Base-by-base conservation (phyloP, 371 early-diverging fungal species). In the Syncephalastrum racemosum region DNA sequence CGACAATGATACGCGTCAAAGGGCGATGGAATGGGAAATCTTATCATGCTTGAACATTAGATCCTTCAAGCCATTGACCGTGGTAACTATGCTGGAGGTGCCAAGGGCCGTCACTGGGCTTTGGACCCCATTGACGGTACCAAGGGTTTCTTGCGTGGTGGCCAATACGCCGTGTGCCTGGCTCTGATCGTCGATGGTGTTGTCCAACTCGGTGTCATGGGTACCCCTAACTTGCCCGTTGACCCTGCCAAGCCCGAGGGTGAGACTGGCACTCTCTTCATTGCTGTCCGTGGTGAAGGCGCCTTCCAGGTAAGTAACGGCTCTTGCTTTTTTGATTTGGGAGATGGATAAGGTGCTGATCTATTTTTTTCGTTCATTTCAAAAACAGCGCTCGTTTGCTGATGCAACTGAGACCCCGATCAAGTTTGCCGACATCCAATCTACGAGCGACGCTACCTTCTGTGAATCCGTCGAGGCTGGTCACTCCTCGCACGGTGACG, bases 391-490 rank as follows among this genome's bases (percentile, higher is more conserved):
- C 7, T 70, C 78, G 36, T 88, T 92, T 24, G 64, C 81, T 14
- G 67, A 82, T 24, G 58, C 56, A 3, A 71, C 49, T 19, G 92
- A 92, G 60, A 71, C 67, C 0, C 83, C 71, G 12, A 89, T 95
- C 41, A 70, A 81, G 22, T 89, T 90, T 54, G 75, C 81, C 12
- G 58, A 65, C 22, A 79, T 89, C 25, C 59, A 66, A 49, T 64
- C 68, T 44, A 66, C 88, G 5, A 57, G 77, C 24, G 79, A 90
- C 16, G 88, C 94, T 1, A 75, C 75, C 36, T 93, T 97, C 62
- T 95, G 96, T 75, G 97, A 97, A 73, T 94, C 95, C n/a, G 93
- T 94, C 46, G 97, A 96, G 74, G 77, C 94, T n/a, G 91, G 83
- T 7, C 99, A 98, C 66, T 90, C 95, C 6, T 84, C 85, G 54